Base-by-base conservation (phyloP, 2,329 filamentous ascomycete genomes). In the Cladosporium phlei region DNA sequence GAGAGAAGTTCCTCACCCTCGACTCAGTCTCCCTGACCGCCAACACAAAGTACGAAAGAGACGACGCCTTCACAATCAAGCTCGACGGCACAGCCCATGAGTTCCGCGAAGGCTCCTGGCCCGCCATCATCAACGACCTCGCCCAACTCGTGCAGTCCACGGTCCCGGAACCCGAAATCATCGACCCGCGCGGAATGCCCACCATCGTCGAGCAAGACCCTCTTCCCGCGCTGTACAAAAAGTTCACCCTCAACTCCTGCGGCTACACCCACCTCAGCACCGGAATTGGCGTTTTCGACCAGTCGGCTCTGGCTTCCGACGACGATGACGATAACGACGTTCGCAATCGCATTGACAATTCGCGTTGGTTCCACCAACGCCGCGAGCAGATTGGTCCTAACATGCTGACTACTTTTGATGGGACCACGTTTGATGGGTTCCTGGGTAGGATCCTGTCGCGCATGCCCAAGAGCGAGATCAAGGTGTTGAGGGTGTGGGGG, bases 1-100 rank as follows among this genome's bases (percentile, higher is more conserved):
- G 33, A 33, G 19, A 16, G 8, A 30, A 69, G 62, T 2, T 62
- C 86, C 60, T 87, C 12, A 73, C 73, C 7, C 66, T 87, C 2
- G 74, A 85, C 54, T 82, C 80, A 0, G 78, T 86, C 1, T 87
- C 83, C 5, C 64, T 86, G 29, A 80, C 76, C 11, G 75, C 76
- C 0, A 66, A 69, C 25, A 55, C 63, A 11, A 33, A 11, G 7
- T 37, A 5, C 32, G 32, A 40, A 28, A 34, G 14, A 19, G 14
- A 27, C 16, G 32, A 16, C 8, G n/a, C 17, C 24, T n/a, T 35
- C 19, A 21, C 30, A 21, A 43, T 27, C 47, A 40, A 45, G n/a
- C n/a, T n/a, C 55, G 9, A 20, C 27, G 12, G 10, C 35, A 24
- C 4, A 4, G 17, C 37, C 40, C 45, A 51, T 40, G 35, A 16